These are phyloP conservation scores for Eurotiales sp. DNA, from an alignment of 2,329 filamentous ascomycete genomes.

Conservation along the genomic window DNA sequence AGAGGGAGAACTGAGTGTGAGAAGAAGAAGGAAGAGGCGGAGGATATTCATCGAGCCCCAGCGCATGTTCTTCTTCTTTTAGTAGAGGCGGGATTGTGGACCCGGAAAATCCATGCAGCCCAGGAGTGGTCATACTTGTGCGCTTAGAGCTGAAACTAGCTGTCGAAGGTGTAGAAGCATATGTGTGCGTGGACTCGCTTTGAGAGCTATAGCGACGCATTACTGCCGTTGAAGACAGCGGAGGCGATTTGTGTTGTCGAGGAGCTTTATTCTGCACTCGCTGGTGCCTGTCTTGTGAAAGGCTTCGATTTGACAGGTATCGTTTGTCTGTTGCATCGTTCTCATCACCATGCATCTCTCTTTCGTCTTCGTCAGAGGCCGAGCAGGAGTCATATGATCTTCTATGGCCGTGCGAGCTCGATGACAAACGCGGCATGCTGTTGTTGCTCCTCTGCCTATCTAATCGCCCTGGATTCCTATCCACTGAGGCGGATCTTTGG, in stretches of 20 bases:
- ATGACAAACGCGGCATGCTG: background rate
- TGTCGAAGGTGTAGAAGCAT: constrained; percentile 24
- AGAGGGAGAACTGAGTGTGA: background rate
- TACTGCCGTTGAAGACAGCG: constrained; percentile 34
- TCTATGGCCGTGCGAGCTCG: background rate
- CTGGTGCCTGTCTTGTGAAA: constrained; percentile 4
- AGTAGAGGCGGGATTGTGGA: constrained; percentile 17
- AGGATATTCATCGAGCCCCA: background rate
- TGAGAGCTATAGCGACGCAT: constrained; percentile 34
- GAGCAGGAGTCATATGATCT: constrained; percentile 7
- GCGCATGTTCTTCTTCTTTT: constrained; percentile 1
- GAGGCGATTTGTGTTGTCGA: constrained; percentile 30
- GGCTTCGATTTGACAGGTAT: background rate
- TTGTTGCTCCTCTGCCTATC: background rate
- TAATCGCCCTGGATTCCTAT: background rate
- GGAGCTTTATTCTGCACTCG: constrained; percentile 11
- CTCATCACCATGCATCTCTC: background rate
- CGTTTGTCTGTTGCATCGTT: background rate
- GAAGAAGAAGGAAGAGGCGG: background rate
- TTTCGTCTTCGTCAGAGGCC: constrained; percentile 8
- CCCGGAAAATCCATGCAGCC: constrained; percentile 15
- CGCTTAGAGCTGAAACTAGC: constrained; percentile 29
- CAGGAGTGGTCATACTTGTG: constrained; percentile 29
- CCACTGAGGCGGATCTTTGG: constrained; percentile 9
- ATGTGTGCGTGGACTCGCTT: constrained; percentile 21